Evolutionary conservation across 768 basidiomycete species (phyloP).

Genomic region (Termitomyces sp.): DNA sequence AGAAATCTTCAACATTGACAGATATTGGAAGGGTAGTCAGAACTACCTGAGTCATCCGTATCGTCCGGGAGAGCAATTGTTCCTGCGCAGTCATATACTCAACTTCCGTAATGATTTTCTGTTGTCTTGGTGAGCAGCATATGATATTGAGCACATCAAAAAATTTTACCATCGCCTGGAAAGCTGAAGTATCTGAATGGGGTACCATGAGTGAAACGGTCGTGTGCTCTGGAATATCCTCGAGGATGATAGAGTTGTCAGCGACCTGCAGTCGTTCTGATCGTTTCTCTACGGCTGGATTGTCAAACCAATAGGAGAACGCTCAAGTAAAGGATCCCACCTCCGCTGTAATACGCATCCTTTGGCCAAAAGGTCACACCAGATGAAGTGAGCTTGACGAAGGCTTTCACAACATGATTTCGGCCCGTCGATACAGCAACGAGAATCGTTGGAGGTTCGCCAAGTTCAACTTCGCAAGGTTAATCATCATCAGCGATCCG

Average conservation of each 20-base stretch:
- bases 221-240: slow-evolving; percentile 42
- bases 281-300: slow-evolving; percentile 10
- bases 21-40: slow-evolving; percentile 75
- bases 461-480: slow-evolving; percentile 54
- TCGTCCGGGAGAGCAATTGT: slow-evolving; percentile 44
- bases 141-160: neutral
- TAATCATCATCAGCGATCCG: neutral
- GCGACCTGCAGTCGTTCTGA: slow-evolving; percentile 27
- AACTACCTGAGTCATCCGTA: slow-evolving; percentile 52
- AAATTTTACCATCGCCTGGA: slow-evolving; percentile 51
- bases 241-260: slow-evolving; percentile 41
- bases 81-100: slow-evolving; percentile 62
- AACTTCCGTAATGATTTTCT: slow-evolving; percentile 68
- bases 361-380: slow-evolving; percentile 46
- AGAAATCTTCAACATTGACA: slow-evolving; percentile 96
- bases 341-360: slow-evolving; percentile 36
- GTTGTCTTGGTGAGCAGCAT: slow-evolving; percentile 2
- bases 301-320: neutral
- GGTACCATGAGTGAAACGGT: slow-evolving; percentile 51
- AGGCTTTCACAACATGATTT: slow-evolving; percentile 54
- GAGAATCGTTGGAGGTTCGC: slow-evolving; percentile 47
- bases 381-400: slow-evolving; percentile 49
- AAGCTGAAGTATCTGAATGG: slow-evolving; percentile 60
- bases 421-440: slow-evolving; percentile 62
- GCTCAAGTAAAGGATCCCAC: slow-evolving; percentile 15